Evolutionary conservation across 495 filamentous ascomycete species (phyloP).

Genomic region (Trichoderma asperelloides): DNA sequence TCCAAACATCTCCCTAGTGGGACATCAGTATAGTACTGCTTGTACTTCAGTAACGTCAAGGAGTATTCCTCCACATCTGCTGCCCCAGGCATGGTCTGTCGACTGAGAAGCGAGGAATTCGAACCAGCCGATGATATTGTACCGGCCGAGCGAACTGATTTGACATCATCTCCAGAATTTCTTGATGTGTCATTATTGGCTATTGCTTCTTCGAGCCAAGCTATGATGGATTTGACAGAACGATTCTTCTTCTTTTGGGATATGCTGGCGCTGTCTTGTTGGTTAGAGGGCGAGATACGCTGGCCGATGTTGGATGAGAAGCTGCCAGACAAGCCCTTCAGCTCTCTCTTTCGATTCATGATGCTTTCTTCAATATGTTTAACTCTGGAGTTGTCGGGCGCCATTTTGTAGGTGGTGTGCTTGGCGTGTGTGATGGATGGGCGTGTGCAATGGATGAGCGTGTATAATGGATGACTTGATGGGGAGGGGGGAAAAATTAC

Average conservation of each 20-base stretch:
- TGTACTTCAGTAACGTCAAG: conserved; percentile 22
- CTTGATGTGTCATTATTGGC: neutral
- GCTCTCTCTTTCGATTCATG: conserved; percentile 18
- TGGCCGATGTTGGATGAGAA: conserved; percentile 19
- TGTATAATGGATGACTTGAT: neutral
- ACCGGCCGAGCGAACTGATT: neutral
- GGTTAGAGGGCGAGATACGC: neutral
- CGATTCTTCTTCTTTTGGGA: neutral
- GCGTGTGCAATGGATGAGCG: too few species aligned
- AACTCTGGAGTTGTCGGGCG: neutral
- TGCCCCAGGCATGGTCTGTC: neutral
- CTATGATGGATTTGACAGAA: conserved; percentile 17
- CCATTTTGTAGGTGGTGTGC: neutral
- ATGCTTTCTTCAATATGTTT: conserved; percentile 9
- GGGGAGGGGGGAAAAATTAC: neutral
- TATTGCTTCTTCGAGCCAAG: conserved; percentile 14
- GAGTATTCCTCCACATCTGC: conserved; percentile 17
- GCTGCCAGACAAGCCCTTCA: conserved; percentile 8
- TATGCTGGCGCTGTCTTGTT: neutral
- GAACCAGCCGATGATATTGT: neutral
- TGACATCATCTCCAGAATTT: neutral
- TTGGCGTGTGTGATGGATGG: too few species aligned
- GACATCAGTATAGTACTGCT: conserved; percentile 17
- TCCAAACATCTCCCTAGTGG: conserved; percentile 22
- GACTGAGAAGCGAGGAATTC: neutral